Evolutionary conservation across 768 basidiomycete species (phyloP).

Genomic region (Panellus pusillus): DNA sequence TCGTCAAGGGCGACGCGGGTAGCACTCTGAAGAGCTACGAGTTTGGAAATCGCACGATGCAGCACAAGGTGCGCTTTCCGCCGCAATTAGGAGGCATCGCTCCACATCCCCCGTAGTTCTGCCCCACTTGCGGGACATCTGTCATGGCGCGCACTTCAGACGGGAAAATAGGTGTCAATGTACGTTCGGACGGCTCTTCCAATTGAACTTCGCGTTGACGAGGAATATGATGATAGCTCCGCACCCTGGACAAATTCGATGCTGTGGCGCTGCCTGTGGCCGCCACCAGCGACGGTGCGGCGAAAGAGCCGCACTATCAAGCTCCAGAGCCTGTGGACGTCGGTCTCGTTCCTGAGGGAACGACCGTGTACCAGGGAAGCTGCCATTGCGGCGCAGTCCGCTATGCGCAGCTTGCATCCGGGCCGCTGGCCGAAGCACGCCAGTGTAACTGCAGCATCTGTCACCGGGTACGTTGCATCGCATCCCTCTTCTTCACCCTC

Average conservation of each 20-base stretch:
- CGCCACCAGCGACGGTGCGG: background rate
- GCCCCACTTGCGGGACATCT: conserved; percentile 14
- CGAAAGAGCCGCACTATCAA: background rate
- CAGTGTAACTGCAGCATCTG: background rate
- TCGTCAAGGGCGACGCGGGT: conserved; percentile 2
- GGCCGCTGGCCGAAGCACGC: background rate
- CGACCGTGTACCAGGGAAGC: background rate
- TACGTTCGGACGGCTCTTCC: background rate
- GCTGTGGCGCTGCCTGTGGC: background rate
- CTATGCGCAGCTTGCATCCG: background rate
- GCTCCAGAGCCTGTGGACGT: background rate
- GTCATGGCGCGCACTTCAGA: background rate
- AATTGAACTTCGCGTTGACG: background rate
- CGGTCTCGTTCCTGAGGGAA: background rate
- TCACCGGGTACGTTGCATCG: background rate
- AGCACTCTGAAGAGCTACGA: background rate
- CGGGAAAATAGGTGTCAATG: background rate
- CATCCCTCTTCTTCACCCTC: background rate
- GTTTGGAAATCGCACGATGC: background rate
- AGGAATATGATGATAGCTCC: background rate
- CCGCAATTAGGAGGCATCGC: background rate
- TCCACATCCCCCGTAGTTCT: background rate
- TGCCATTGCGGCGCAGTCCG: conserved; percentile 2
- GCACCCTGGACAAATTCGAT: background rate
- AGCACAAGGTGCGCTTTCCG: conserved; percentile 1